Base-by-base conservation (phyloP, 129 eudicot genomes). In the Lactuca sativa region DNA sequence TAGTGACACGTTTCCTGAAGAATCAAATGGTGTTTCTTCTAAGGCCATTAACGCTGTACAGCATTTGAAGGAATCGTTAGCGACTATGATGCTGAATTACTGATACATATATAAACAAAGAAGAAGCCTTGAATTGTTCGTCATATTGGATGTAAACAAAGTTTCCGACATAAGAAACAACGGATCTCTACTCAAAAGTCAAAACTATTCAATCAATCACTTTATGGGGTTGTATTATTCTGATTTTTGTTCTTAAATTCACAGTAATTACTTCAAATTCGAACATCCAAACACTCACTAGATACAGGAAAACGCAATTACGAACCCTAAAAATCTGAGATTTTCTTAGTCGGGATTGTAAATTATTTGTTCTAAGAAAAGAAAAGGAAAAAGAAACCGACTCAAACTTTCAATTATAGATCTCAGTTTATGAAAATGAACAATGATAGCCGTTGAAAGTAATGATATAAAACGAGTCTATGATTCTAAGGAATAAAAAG, bases 21-120 rank as follows among this genome's bases (percentile, higher is more conserved):
- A 80, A 52, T 70, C 77, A 48, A 55, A 31, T 32, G 80, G 67
- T 47, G 77, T 69, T 30, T 78, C 86, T 49, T 77, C 77, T 15
- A 55, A 76, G 59, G 91, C 91, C 98, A 88, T 88, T 53, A 64
- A 71, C 34, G 58, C 81, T 73, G 76, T 60, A 54, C 54, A 13
- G 18, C 34, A 69, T 9, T 9, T 64, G 68, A 52, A 0, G 9
- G 18, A 69, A 4, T 43, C 13, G 66, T 62, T 69, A 54, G 52
- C 5, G 5, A 47, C 4, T 11, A 4, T 3, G 2, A 40, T 43
- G 2, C 9, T 11, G 10, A 12, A 8, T 8, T 43, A 68, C 44
- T 15, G n/a, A 67, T 9, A 34, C 38, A 56, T 33, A 37, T 6
- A 55, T 37, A 56, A 51, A 68, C 13, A 13, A 18, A 37, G 64